Base-by-base conservation (phyloP, 192 early-diverging fungal genomes). In the Umbelopsis ramanniana region DNA sequence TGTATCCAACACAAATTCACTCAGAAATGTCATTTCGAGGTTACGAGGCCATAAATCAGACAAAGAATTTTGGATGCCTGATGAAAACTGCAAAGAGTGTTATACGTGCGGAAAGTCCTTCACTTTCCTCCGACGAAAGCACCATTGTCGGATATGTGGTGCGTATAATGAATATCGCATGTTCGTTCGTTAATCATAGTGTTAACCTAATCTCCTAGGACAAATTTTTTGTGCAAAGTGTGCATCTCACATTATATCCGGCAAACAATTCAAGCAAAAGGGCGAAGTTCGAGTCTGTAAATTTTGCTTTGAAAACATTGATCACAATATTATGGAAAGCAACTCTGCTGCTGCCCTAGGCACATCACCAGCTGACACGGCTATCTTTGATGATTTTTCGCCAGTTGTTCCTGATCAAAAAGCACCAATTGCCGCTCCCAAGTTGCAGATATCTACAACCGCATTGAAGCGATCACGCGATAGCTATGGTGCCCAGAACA, bases 81-180 rank as follows among this genome's bases (percentile, higher is more conserved):
- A 95, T 70, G 93, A 95, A 69, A 88, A 86, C 69, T 89, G 86
- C 68, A 90, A 89, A 71, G 90, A 92, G 73, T 95, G 93, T 73
- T 93, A 87, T 76, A 87, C 90, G 5, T 95, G 93, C 77, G 88
- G 89, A 72, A 76, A 76, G 7, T 82, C 83, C 5, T 95, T 95
- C 71, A 87, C 85, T 50, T 80, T 90, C 2, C 89, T 92, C 60
- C 79, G 91, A 46, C 78, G 93, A 35, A 90, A 85, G 48, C 93
- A 95, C 74, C 93, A 95, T 67, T 95, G 93, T 71, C 84, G 93
- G 21, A 88, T 92, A 46, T 95, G 93, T 84, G 93, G 92, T 88
- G 77, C 60, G 75, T 76, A 22, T 35, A 71, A 70, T 23, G 11
- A 24, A 55, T n/a, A n/a, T n/a, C n/a, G 9, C 22, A 38, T 15